A percentile compares a stretch with the other conserved stretches of the same genome.
These are phyloP conservation scores for Diospyros kaki DNA, from an alignment of 148 eudicot species.

Conservation along the genomic window DNA sequence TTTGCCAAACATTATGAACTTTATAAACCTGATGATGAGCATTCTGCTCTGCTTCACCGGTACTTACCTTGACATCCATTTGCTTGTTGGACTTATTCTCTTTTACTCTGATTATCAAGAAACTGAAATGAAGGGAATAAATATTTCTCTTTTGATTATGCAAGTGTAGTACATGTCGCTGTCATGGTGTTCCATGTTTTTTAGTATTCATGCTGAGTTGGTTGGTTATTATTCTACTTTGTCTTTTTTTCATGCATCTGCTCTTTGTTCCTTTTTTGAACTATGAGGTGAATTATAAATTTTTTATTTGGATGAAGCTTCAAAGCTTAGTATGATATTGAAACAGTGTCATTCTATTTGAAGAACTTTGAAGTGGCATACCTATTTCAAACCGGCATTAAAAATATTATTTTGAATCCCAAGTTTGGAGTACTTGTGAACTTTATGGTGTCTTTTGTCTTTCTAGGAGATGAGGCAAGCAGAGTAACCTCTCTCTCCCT, in stretches of 20 bases:
- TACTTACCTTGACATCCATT: conserved; percentile 21
- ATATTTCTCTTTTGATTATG: too few relatives aligned
- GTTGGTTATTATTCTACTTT: background rate
- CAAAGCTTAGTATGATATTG: background rate
- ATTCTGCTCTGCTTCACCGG: conserved; percentile 93
- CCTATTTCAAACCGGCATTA: background rate
- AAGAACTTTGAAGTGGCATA: background rate
- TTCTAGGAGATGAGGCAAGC: too few relatives aligned
- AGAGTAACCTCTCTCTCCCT: too few relatives aligned
- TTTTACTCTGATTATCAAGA: background rate
- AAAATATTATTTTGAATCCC: background rate
- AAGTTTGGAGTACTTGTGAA: background rate
- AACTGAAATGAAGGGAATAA: background rate
- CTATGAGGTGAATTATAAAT: background rate
- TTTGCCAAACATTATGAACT: conserved; percentile 89
- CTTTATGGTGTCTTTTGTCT: too few relatives aligned
- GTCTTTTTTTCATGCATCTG: background rate
- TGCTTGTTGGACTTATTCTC: background rate
- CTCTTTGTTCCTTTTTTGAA: background rate
- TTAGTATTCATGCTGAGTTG: background rate
- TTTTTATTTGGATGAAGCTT: background rate
- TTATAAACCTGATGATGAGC: conserved; percentile 83
- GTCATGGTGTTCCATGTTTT: background rate
- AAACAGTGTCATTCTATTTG: background rate
- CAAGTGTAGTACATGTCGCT: background rate